Evolutionary conservation across 1,284 basidiomycete species (phyloP).

Genomic region (Phellopilus nigrolimitatus): DNA sequence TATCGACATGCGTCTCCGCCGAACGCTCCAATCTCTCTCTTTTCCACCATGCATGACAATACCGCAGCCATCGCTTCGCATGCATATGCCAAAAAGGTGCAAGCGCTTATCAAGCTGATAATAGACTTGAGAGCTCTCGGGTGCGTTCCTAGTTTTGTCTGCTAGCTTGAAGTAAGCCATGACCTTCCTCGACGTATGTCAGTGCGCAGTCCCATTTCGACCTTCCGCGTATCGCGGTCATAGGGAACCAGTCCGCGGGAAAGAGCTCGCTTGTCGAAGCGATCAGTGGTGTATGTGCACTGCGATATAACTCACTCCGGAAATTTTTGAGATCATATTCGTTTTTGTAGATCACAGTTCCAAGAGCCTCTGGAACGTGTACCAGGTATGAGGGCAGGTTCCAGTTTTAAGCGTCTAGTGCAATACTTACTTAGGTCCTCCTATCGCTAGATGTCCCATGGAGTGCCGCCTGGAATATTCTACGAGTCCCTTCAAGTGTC

Average conservation of each 20-base stretch:
- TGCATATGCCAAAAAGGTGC: slow-evolving; percentile 12
- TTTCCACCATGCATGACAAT: too few species aligned
- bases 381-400: background rate
- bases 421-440: slow-evolving; percentile 31
- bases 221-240: slow-evolving; percentile 34
- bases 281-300: slow-evolving; percentile 33
- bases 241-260: slow-evolving; percentile 35
- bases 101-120: slow-evolving; percentile 24
- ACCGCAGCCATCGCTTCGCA: slow-evolving; percentile 2
- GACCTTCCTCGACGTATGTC: too few species aligned
- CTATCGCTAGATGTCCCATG: slow-evolving; percentile 40
- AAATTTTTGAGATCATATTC: slow-evolving; percentile 26
- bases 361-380: background rate
- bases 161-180: too few species aligned
- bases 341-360: slow-evolving; percentile 4
- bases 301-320: slow-evolving; percentile 24
- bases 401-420: background rate
- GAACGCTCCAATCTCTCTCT: too few species aligned
- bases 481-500: slow-evolving; percentile 32
- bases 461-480: slow-evolving; percentile 36
- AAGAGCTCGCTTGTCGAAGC: slow-evolving; percentile 35
- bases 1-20: too few species aligned
- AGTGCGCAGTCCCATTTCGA: slow-evolving; percentile 35
- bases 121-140: slow-evolving; percentile 27
- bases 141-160: slow-evolving; percentile 21